These are phyloP conservation scores for Apocynum venetum DNA, from an alignment of 257 asterid species.

Conservation along the genomic window DNA sequence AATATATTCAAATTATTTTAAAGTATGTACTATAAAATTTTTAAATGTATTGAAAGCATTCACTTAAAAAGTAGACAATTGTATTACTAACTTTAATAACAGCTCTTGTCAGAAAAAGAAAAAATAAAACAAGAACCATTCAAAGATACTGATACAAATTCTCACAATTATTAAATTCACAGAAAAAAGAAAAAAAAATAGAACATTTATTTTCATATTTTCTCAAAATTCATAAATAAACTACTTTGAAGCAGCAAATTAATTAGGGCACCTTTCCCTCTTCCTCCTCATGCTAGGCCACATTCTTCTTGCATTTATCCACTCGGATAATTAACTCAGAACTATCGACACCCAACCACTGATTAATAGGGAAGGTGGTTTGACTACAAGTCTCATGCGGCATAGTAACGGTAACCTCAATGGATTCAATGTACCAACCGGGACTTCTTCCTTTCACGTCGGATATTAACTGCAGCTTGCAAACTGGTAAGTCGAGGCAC, in stretches of 20 bases:
- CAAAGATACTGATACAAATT: too few species aligned
- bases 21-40: too few species aligned
- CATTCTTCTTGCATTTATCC: constrained; percentile 33
- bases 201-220: background rate
- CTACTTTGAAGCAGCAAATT: constrained; percentile 20
- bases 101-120: too few species aligned
- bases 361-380: constrained; percentile 39
- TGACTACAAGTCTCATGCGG: constrained; percentile 45
- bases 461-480: constrained; percentile 46
- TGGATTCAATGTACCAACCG: constrained; percentile 35
- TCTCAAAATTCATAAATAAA: background rate
- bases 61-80: too few species aligned
- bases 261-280: constrained; percentile 11
- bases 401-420: constrained; percentile 38
- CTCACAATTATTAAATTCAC: too few species aligned
- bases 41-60: too few species aligned
- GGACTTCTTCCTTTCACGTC: constrained; percentile 36
- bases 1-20: too few species aligned
- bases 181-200: too few species aligned
- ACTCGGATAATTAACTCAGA: constrained; percentile 31
- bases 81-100: too few species aligned
- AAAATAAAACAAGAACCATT: too few species aligned
- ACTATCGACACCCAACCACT: constrained; percentile 51
- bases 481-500: constrained; percentile 41
- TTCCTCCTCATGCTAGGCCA: background rate